These are phyloP conservation scores for Ricinus communis DNA, from an alignment of 345 rosid species.

Conservation along the genomic window DNA sequence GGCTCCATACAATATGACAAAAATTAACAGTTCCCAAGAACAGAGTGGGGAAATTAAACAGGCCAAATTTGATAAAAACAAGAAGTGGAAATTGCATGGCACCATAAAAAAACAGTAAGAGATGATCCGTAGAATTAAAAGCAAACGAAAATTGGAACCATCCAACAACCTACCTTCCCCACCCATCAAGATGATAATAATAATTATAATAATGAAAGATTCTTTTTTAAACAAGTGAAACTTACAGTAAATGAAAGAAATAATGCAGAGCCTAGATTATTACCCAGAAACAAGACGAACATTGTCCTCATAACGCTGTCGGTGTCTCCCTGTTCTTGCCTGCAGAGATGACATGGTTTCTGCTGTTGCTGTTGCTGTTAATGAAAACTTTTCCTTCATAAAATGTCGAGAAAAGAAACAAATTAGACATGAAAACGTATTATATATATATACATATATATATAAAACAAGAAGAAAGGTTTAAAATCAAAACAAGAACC, in stretches of 20 bases:
- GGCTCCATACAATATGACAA: neutral
- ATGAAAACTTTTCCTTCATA: neutral
- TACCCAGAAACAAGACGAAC: conserved; percentile 28
- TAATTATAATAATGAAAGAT: neutral
- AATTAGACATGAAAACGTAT: neutral
- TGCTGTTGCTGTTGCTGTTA: neutral
- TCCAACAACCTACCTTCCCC: neutral
- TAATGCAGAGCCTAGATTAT: neutral
- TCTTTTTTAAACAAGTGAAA: neutral
- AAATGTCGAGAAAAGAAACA: neutral
- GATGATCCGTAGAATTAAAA: too few relatives aligned
- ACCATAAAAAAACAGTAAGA: too few relatives aligned
- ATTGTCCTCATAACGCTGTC: conserved; percentile 25
- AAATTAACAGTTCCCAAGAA: neutral
- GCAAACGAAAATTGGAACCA: neutral
- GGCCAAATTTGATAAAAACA: neutral
- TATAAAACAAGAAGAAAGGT: too few relatives aligned
- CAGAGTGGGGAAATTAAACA: neutral
- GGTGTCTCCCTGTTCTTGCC: conserved; percentile 21
- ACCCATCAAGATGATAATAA: neutral
- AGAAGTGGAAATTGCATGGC: too few relatives aligned
- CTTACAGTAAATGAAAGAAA: neutral
- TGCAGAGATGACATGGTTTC: conserved; percentile 9
- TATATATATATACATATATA: too few relatives aligned
- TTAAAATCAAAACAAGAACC: neutral